Evolutionary conservation across 2,329 filamentous ascomycete species (phyloP).

Genomic region (Arthrobotrys iridis): DNA sequence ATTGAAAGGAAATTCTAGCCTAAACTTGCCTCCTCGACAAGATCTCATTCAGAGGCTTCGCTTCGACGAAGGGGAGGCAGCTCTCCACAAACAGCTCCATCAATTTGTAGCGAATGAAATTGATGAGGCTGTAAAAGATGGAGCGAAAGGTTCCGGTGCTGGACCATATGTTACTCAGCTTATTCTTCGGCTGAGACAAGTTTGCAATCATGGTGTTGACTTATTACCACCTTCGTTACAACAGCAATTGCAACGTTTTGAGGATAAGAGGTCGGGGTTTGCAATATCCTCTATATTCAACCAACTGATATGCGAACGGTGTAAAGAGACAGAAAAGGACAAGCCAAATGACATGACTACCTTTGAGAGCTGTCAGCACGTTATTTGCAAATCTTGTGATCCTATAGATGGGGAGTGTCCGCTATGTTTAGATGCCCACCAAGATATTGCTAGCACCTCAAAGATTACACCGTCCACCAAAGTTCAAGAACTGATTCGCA

Average conservation of each 20-base stretch:
- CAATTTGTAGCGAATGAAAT: neutral
- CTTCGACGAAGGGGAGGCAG: slow-evolving; percentile 16
- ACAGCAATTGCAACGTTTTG: neutral
- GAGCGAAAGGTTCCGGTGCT: neutral
- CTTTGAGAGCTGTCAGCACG: slow-evolving; percentile 24
- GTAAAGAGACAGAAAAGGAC: neutral
- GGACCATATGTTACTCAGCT: slow-evolving; percentile 22
- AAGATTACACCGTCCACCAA: slow-evolving; percentile 51
- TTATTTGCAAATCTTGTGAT: slow-evolving; percentile 13
- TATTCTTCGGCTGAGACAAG: slow-evolving; percentile 52
- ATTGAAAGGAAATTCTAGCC: slow-evolving; percentile 56
- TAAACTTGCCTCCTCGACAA: slow-evolving; percentile 28
- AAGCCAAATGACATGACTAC: neutral
- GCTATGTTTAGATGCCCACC: neutral
- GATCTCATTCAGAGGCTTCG: slow-evolving; percentile 46
- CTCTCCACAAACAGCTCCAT: slow-evolving; percentile 12
- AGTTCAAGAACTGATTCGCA: slow-evolving; percentile 55
- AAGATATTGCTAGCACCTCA: neutral
- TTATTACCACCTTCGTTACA: slow-evolving; percentile 10
- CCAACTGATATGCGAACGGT: slow-evolving; percentile 14
- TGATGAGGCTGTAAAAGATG: neutral
- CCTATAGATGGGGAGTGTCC: slow-evolving; percentile 13
- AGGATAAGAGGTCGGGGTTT: neutral
- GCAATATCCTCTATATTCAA: neutral
- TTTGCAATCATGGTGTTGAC: slow-evolving; percentile 54